Percentiles rank a stretch among this genome's conserved stretches.
Evolutionary conservation across 2,329 filamentous ascomycete genomes (phyloP).

Genomic region (Sporothrix sp.): DNA sequence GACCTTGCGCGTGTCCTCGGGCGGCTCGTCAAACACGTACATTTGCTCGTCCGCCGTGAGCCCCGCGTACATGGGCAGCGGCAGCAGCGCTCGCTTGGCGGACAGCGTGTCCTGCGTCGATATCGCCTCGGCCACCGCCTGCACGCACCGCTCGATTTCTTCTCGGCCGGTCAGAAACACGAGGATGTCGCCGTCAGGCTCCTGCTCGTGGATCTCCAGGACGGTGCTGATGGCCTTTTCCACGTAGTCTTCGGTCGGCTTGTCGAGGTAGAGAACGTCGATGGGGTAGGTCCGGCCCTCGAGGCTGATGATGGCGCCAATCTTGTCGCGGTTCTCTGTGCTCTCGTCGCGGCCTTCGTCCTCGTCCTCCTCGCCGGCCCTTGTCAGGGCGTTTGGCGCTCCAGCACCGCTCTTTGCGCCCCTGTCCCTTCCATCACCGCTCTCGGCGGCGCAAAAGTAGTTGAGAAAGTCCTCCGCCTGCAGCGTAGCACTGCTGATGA

Average conservation of each 20-base stretch:
- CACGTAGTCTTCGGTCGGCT: constrained; percentile 75
- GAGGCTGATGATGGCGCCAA: constrained; percentile 63
- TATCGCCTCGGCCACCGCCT: constrained; percentile 65
- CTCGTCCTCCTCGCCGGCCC: neutral
- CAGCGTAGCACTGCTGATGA: constrained; percentile 87
- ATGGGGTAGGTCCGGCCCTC: constrained; percentile 86
- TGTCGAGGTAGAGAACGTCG: constrained; percentile 70
- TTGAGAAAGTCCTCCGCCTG: constrained; percentile 77
- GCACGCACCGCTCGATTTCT: constrained; percentile 78
- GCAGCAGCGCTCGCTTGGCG: constrained; percentile 43
- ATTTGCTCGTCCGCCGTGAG: constrained; percentile 86
- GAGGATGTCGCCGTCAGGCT: constrained; percentile 76
- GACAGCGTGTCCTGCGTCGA: constrained; percentile 44
- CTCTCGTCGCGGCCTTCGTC: constrained; percentile 14
- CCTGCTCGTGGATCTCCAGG: constrained; percentile 75
- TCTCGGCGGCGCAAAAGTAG: constrained; percentile 55
- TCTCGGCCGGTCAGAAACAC: constrained; percentile 89
- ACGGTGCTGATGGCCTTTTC: constrained; percentile 74
- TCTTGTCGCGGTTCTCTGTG: constrained; percentile 24
- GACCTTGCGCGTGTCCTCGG: constrained; percentile 77
- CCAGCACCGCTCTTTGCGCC: neutral
- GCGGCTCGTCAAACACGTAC: constrained; percentile 80
- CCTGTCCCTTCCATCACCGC: constrained; percentile 15
- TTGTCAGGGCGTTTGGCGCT: neutral
- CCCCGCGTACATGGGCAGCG: constrained; percentile 80